phyloP scores from a whole-genome alignment of 78 protist species.

The Dictyostelium discoideum region DNA sequence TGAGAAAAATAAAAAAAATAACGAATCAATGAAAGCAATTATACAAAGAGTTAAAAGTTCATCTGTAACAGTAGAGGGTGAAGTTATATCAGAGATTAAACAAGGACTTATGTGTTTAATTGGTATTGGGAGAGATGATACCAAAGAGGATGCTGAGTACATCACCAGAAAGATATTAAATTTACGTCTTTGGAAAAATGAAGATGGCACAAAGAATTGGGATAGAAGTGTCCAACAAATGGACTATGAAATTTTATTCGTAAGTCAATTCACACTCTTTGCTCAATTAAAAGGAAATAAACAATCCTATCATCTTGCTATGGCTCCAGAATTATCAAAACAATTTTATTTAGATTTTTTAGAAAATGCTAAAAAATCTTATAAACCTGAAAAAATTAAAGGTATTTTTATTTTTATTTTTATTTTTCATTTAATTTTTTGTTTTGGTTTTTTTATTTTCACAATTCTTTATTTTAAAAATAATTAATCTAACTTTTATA shows the following conservation, averaged over 20 bases:
- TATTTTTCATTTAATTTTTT: background rate
- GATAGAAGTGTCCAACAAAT: constrained; percentile 33
- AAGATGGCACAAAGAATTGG: constrained; percentile 75
- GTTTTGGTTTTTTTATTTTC: background rate
- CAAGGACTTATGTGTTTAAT: constrained; percentile 42
- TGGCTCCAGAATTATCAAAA: constrained; percentile 11
- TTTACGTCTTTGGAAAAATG: constrained; percentile 33
- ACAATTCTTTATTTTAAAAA: background rate
- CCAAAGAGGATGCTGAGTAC: constrained; percentile 25
- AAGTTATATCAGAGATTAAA: constrained; percentile 33
- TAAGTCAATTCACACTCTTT: constrained; percentile 87
- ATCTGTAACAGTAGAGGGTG: constrained; percentile 31
- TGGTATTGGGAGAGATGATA: constrained; percentile 48
- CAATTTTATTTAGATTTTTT: constrained; percentile 45
- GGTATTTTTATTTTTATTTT: constrained; percentile 33
- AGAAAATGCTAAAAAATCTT: background rate
- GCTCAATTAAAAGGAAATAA: constrained; percentile 68
- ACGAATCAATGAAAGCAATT: constrained; percentile 28
- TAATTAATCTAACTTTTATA: no score
- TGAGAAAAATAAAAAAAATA: background rate
- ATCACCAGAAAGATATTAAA: constrained; percentile 38
- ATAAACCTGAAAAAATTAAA: constrained; percentile 51
- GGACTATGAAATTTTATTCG: constrained; percentile 73
- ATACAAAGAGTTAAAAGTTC: constrained; percentile 44
- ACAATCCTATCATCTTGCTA: constrained; percentile 87